Conservation (phyloP, 352 stramenopile species). For the Phytopythium ostracodes region DNA sequence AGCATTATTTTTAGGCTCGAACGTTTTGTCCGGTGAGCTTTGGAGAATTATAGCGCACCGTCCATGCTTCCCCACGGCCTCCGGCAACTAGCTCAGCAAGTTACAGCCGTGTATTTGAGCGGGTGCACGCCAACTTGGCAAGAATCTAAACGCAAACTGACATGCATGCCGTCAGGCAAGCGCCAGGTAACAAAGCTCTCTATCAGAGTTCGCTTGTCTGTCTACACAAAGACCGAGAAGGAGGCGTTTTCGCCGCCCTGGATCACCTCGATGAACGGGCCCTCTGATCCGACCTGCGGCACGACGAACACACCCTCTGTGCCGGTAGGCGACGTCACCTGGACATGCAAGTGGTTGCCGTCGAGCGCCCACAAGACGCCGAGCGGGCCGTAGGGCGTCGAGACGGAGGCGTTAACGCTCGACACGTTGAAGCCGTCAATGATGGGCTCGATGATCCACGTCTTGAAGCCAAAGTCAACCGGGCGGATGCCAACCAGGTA, state of each 20-base stretch:
- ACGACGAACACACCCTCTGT: constrained; percentile 20
- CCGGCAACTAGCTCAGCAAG: too few species aligned
- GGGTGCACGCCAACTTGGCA: too few species aligned
- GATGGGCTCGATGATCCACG: constrained; percentile 27
- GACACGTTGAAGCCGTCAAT: constrained; percentile 18
- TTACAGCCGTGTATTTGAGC: too few species aligned
- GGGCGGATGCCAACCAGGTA: constrained; percentile 23
- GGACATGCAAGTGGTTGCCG: constrained; percentile 10
- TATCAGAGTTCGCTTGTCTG: neutral
- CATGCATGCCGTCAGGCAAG: too few species aligned
- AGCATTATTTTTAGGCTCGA: neutral
- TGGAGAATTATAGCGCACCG: too few species aligned
- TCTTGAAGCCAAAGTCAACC: constrained; percentile 20
- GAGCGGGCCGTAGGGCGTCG: constrained; percentile 17
- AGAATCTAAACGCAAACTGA: too few species aligned
- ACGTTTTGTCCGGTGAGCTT: too few species aligned
- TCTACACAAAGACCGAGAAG: constrained; percentile 8
- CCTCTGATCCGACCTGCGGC: constrained; percentile 12
- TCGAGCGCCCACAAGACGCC: constrained; percentile 9
- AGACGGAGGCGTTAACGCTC: constrained; percentile 22
- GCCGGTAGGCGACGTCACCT: constrained; percentile 12
- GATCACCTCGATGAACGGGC: constrained; percentile 8
- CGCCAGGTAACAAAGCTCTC: too few species aligned
- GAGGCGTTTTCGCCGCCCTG: neutral
- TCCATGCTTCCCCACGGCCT: too few species aligned